Evolutionary conservation across 2,329 filamentous ascomycete species (phyloP), one percentile per base, ranked within the genome.

Genomic region (Fusarium sp.): DNA sequence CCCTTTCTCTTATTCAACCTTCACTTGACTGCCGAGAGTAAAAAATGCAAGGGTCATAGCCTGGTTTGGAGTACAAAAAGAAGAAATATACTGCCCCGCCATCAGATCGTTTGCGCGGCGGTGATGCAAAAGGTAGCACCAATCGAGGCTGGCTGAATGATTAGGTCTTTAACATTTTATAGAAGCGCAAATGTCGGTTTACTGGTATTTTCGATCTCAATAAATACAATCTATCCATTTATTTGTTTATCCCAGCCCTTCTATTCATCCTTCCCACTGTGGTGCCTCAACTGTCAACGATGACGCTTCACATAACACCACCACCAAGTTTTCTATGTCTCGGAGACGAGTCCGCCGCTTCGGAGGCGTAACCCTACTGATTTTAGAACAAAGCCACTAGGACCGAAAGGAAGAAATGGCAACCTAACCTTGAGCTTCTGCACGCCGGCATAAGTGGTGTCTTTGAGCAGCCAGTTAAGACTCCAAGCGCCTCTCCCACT

Each of bases 391-490:
- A 63, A 43, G 63, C 60, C 66, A 50, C 69, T 63, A 74, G 42
- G 50, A 68, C 65, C 28, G 65, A 62, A 60, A 50, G 44, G 54
- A 57, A 58, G 29, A 37, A 46, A 72, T 55, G 70, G 60, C 62
- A 64, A 48, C 61, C 57, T 71, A 63, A 50, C 68, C 56, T 71
- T 57, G 67, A 37, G 42, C 49, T 61, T 65, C 60, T 73, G 69
- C 71, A 68, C 47, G 58, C 33, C 59, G 55, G 37, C 65, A 61
- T 44, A 66, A 63, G 56, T 66, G 48, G 60, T 58, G 56, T 57
- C 55, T 55, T 53, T 55, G 52, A 23, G 38, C 46, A 64, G 49
- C 72, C 72, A 74, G 57, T 74, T 69, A 74, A 52, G 57, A 68
- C 56, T 64, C 60, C 68, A 63, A 41, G 63, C 42, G 26, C 65